Evolutionary conservation across 2,329 filamentous ascomycete species (phyloP), one percentile per base, ranked within the genome.

Genomic region (Neopestalotiopsis sp.): DNA sequence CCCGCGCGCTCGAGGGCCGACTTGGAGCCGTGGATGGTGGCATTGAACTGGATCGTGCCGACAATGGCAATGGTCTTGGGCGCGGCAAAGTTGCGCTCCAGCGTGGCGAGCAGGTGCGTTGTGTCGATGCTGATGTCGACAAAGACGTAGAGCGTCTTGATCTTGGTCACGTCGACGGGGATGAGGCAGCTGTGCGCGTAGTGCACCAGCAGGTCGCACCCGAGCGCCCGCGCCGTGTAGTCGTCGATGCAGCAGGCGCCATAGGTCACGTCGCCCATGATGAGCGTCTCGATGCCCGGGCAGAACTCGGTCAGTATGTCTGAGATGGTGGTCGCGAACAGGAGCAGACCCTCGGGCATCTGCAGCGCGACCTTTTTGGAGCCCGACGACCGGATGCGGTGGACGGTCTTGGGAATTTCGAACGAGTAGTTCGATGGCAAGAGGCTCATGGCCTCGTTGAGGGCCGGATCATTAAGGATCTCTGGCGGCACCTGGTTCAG

Each of bases 181-280:
- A 99, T 97, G 71, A 99, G 86, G 76, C 96, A 99, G 78, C 93
- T 97, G 82, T 99, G 96, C 1, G 96, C 96, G 78, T 99, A 99
- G 82, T 99, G 96, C 1, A 99, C 93, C 10, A 99, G 86, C 6
- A 99, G 85, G 75, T 99, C 96, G 79, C 96, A 99, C 1, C 94
- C 96, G 28, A 99, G 87, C 0, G 97, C 96, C 59, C 95, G 87
- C 1, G 96, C 97, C 0, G 96, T 99, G 82, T 97, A 99, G 82
- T 99, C 96, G 79, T 99, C 96, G 75, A 99, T 98, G 78, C 96
- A 99, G 84, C 96, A 99, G 28, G 96, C 96, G 71, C 96, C 96
- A 79, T 99, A 99, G 1, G 96, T 99, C 58, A 99, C 96, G 79
- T 99, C 96, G 70, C 96, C 96, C 96, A 99, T 99, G 80, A 99